These are phyloP conservation scores for Suillus lakei DNA, from an alignment of 768 basidiomycete species.

Conservation along the genomic window DNA sequence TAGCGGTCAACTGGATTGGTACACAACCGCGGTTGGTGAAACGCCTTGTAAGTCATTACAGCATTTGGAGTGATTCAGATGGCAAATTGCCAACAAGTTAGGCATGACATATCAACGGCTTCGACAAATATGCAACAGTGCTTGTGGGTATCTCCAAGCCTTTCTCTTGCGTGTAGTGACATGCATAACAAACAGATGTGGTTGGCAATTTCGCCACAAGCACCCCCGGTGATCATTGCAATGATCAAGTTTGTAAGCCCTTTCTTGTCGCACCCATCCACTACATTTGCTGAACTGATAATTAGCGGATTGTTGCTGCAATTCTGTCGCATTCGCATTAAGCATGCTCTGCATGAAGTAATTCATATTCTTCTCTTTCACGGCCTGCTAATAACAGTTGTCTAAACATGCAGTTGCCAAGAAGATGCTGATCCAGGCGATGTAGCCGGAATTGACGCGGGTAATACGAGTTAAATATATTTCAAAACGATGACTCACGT, in stretches of 20 bases:
- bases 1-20: constrained; percentile 23
- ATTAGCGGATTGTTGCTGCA: constrained; percentile 25
- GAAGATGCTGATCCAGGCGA: constrained; percentile 16
- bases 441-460: constrained; percentile 5
- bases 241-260: constrained; percentile 8
- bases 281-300: neutral
- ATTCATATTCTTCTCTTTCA: neutral
- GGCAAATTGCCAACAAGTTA: constrained; percentile 1
- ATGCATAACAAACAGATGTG: neutral
- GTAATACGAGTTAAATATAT: neutral
- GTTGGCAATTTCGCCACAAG: neutral
- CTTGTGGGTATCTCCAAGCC: constrained; percentile 15
- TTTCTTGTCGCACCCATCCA: neutral
- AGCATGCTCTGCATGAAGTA: constrained; percentile 33
- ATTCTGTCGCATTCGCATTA: constrained; percentile 23
- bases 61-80: neutral
- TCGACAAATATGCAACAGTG: constrained; percentile 23
- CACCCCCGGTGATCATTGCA: constrained; percentile 7
- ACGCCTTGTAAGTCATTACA: constrained; percentile 23
- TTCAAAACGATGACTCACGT: neutral
- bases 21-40: constrained; percentile 26
- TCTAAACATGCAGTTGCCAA: constrained; percentile 19
- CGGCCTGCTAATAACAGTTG: neutral
- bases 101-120: constrained; percentile 29
- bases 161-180: neutral